Evolutionary conservation across 2,329 filamentous ascomycete genomes (phyloP), one percentile per base, ranked within the genome.

Genomic region (Cytospora mali): DNA sequence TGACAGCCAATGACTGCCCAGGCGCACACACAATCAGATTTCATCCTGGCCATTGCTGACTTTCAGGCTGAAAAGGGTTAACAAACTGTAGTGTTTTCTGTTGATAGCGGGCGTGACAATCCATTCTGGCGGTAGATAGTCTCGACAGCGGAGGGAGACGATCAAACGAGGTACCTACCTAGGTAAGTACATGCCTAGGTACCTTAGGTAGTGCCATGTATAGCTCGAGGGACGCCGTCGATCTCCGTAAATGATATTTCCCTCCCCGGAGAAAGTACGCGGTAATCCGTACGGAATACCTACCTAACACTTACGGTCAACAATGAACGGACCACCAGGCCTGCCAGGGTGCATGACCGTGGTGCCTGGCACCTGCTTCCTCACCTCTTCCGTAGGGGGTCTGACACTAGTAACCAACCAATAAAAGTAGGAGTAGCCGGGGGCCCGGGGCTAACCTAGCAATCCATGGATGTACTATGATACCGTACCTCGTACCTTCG

Each of bases 401-500:
- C 42, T 46, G 42, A n/a, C 42, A 46, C 42, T 46, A 46, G n/a
- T 4, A 46, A 11, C 42, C 42, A 46, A 46, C 42, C 42, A 46
- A 46, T 46, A 11, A 46, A n/a, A 46, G 42, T n/a, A 46, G n/a
- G 21, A 23, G 42, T 23, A 46, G 42, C 42, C 42, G n/a, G 42
- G 42, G n/a, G 42, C 42, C n/a, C 42, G 42, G 42, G 42, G 42
- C 42, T 23, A 23, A 46, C n/a, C 42, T 46, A 46, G n/a, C 42
- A 46, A 46, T n/a, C n/a, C n/a, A n/a, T n/a, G n/a, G n/a, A n/a
- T 46, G 42, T 46, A 46, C 42, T 46, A 46, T 46, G n/a, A 60
- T 51, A 28, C 39, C 58, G 58, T 60, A 52, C 58, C 58, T 60
- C 58, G 58, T 54, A 54, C 58, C 58, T 58, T 54, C 58, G 58